Conservation (phyloP, 805 yeast genomes). For the Starmerella khaoyaiensis region DNA sequence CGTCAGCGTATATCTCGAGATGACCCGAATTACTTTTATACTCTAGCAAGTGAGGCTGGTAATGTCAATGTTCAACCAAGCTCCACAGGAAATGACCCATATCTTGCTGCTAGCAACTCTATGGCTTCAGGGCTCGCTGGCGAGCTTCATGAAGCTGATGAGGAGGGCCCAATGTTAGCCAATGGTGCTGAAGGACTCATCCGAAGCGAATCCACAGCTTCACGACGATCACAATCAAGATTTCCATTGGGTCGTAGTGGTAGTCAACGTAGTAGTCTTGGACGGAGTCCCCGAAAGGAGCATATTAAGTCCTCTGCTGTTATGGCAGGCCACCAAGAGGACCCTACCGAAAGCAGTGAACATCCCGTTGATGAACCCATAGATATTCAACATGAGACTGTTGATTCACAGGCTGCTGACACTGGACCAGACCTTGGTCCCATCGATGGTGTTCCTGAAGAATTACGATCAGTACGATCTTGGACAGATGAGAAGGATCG, state of each 20-base stretch:
- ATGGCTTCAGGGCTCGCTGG: slow-evolving; percentile 2
- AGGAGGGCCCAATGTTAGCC: slow-evolving; percentile 3
- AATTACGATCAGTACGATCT: background rate
- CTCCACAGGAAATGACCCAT: slow-evolving; percentile 55
- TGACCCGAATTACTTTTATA: slow-evolving; percentile 67
- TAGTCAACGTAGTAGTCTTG: background rate
- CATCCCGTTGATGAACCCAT: background rate
- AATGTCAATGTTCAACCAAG: slow-evolving; percentile 50
- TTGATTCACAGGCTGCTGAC: slow-evolving; percentile 13
- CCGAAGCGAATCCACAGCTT: background rate
- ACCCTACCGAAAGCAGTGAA: background rate
- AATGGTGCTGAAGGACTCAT: background rate
- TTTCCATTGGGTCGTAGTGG: slow-evolving; percentile 2
- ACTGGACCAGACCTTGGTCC: slow-evolving; percentile 7
- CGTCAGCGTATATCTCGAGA: slow-evolving; percentile 52
- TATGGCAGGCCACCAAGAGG: background rate
- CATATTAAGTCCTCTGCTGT: too few species aligned
- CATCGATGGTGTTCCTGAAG: slow-evolving; percentile 12
- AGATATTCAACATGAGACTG: background rate
- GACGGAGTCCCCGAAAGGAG: background rate
- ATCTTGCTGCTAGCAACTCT: slow-evolving; percentile 7
- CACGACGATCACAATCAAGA: slow-evolving; percentile 2
- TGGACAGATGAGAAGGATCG: slow-evolving; percentile 10
- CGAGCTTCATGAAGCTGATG: slow-evolving; percentile 2
- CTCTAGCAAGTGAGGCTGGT: slow-evolving; percentile 16